Percentiles rank a stretch among this genome's conserved stretches.
Conservation (phyloP, 148 eudicot species). For the Persicaria tinctoria region DNA sequence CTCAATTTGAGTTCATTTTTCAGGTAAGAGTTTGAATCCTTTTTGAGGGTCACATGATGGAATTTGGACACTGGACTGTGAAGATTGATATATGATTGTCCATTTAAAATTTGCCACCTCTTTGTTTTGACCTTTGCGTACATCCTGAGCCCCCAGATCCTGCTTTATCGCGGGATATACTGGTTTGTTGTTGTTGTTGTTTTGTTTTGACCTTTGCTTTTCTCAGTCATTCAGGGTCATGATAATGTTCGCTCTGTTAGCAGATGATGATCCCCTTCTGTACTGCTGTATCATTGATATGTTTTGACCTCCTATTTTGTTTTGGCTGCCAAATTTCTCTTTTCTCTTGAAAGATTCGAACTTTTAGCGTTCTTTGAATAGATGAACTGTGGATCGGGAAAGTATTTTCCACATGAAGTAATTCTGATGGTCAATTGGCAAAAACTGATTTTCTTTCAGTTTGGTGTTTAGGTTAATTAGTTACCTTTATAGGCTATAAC, state of each 20-base stretch:
- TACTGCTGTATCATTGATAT: background rate
- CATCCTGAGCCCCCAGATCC: too few relatives aligned
- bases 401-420: background rate
- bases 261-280: background rate
- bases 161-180: too few relatives aligned
- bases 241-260: background rate
- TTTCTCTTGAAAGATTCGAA: conserved; percentile 6
- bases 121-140: background rate
- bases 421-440: background rate
- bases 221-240: background rate
- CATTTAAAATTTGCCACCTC: background rate
- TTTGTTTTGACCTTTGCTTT: background rate
- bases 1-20: too few relatives aligned
- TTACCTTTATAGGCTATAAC: background rate
- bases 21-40: too few relatives aligned
- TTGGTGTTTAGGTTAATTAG: background rate
- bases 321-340: background rate
- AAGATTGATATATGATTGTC: background rate
- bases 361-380: background rate
- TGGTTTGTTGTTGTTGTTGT: too few relatives aligned
- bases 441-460: background rate
- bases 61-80: background rate
- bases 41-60: too few relatives aligned
- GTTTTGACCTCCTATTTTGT: background rate
- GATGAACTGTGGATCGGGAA: background rate